Evolutionary conservation across 768 basidiomycete genomes (phyloP).

Genomic region (Chiua virens): DNA sequence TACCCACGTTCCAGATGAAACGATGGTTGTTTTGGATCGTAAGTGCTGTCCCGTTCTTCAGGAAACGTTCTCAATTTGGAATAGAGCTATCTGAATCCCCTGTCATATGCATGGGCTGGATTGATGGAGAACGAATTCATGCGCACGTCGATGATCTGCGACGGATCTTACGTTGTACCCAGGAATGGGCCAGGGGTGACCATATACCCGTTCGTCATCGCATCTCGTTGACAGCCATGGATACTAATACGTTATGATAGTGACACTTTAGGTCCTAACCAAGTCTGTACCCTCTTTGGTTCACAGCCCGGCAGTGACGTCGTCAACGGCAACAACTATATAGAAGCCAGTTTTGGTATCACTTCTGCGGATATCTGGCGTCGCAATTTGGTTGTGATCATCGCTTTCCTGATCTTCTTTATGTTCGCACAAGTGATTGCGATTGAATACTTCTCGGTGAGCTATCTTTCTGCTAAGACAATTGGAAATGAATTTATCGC

Average conservation of each 20-base stretch:
- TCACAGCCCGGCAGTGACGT: conserved; percentile 51
- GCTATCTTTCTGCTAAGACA: conserved; percentile 11
- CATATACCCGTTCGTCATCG: conserved; percentile 60
- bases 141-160: conserved; percentile 61
- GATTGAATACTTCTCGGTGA: conserved; percentile 64
- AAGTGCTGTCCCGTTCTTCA: conserved; percentile 23
- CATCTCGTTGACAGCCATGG: neutral
- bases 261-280: conserved; percentile 57
- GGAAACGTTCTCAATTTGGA: conserved; percentile 7
- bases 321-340: conserved; percentile 62
- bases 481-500: neutral
- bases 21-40: conserved; percentile 87
- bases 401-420: conserved; percentile 72
- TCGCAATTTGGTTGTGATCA: conserved; percentile 65
- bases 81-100: conserved; percentile 75
- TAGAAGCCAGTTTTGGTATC: conserved; percentile 54
- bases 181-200: conserved; percentile 55
- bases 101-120: conserved; percentile 74
- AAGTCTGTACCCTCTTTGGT: conserved; percentile 79
- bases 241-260: conserved; percentile 34
- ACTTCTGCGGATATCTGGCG: conserved; percentile 57
- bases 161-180: conserved; percentile 65
- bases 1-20: conserved; percentile 70
- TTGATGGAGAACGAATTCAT: conserved; percentile 87
- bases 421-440: conserved; percentile 65